Evolutionary conservation across 352 stramenopile species (phyloP).

Genomic region (Pythium aquatile): DNA sequence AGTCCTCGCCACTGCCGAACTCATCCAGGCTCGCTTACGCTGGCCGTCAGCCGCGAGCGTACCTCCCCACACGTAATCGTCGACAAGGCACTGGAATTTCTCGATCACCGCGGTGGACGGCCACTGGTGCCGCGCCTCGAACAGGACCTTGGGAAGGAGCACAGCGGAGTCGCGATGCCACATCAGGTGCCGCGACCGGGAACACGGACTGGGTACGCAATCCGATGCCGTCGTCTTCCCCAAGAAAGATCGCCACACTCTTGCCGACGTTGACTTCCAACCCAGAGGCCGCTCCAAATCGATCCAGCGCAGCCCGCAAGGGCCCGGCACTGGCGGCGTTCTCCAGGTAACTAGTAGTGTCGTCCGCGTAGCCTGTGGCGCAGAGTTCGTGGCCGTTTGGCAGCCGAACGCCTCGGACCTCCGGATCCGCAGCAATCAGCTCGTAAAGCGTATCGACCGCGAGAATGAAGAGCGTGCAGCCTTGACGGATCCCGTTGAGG

Average conservation of each 20-base stretch:
- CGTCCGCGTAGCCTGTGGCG: neutral
- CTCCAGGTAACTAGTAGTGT: neutral
- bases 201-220: neutral
- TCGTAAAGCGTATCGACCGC: slow-evolving; percentile 10
- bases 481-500: slow-evolving; percentile 11
- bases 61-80: neutral
- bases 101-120: too few relatives aligned
- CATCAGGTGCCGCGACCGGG: neutral
- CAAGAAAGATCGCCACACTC: neutral
- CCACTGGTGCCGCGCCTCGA: too few relatives aligned
- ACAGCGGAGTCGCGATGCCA: neutral
- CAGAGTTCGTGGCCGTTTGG: neutral
- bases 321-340: neutral
- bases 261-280: neutral
- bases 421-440: neutral
- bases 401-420: neutral
- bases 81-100: neutral
- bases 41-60: neutral
- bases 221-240: neutral
- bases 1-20: neutral
- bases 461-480: slow-evolving; percentile 6
- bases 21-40: neutral
- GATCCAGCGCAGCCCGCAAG: neutral
- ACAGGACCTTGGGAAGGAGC: too few relatives aligned
- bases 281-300: neutral